Evolutionary conservation across 176 grass and related monocot genomes (phyloP).

Genomic region (Puccinellia tenuiflora): DNA sequence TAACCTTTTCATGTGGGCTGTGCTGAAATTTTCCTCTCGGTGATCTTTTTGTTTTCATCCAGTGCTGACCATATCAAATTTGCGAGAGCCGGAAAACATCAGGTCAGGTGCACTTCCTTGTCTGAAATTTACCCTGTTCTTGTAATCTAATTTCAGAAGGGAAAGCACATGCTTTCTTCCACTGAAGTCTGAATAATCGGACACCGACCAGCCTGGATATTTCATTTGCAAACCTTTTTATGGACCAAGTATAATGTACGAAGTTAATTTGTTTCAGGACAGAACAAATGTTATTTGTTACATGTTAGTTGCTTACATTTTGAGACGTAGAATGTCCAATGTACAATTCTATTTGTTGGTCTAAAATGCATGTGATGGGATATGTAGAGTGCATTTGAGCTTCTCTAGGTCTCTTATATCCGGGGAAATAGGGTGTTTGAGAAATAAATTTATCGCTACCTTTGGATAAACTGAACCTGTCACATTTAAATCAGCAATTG

Average conservation of each 20-base stretch:
- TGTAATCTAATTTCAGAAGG: neutral
- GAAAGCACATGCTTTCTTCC: neutral
- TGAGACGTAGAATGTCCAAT: no score
- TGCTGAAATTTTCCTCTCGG: neutral
- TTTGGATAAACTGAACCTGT: no score
- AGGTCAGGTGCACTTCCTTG: conserved; percentile 40
- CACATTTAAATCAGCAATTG: no score
- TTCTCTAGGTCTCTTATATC: no score
- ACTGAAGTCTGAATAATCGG: neutral
- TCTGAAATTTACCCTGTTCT: neutral
- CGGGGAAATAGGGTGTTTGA: no score
- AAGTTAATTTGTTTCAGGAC: conserved; percentile 25
- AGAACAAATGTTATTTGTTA: no score
- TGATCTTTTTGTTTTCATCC: conserved; percentile 5
- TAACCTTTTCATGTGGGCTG: neutral
- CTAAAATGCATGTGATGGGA: no score
- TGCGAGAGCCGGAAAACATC: conserved; percentile 90
- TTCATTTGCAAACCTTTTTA: neutral
- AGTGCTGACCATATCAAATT: conserved; percentile 93
- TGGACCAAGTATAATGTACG: neutral
- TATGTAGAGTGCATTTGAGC: no score
- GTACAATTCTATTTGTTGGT: no score
- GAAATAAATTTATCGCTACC: no score
- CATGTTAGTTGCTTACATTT: no score
- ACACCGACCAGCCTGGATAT: neutral